Evolutionary conservation across 208 protist genomes (phyloP), one percentile per base, ranked within the genome.

Genomic region (Eutreptiella sp.): DNA sequence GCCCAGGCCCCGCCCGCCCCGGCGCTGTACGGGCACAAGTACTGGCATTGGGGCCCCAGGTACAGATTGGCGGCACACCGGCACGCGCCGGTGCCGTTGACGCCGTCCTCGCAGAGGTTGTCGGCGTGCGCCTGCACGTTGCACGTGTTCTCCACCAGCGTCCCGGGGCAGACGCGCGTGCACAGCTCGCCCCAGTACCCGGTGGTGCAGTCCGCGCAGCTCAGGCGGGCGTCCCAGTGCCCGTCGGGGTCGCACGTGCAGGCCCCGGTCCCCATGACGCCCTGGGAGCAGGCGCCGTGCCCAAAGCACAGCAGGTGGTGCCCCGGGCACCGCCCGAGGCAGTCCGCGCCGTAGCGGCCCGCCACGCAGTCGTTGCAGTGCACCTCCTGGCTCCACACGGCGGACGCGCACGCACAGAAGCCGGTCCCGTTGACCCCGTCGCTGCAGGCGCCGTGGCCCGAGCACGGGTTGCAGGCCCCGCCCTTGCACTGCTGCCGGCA

Each of bases 401-500:
- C n/a, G 43, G 19, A 23, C n/a, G 46, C 41, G 53, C 58, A 64
- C 16, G 50, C 42, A 21, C 58, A 64, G 16, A 11, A 45, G 5
- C 58, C 58, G 43, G 11, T 62, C 27, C 58, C 58, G 46, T 27
- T n/a, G 5, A 63, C 14, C 7, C 47, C 58, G 0, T 68, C 69
- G 21, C 55, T 50, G 53, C 58, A 64, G 14, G 11, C 43, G 5
- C n/a, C 48, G 9, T 27, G 7, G 24, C 11, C 7, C 7, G 19
- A 45, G 24, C 29, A 47, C 28, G 58, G 48, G 58, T 64, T 64
- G 53, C 58, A 64, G 5, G 46, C 11, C 14, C 48, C 58, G 14
- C 28, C 33, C 53, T 24, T 21, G 46, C 78, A 84, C 9, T 19
- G 2, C 0, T 33, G 21, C 1, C 62, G 29, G 46, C 74, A 84